These are phyloP conservation scores for Arabidopsis hybrid DNA, from an alignment of 441 rosid genomes.

Conservation along the genomic window DNA sequence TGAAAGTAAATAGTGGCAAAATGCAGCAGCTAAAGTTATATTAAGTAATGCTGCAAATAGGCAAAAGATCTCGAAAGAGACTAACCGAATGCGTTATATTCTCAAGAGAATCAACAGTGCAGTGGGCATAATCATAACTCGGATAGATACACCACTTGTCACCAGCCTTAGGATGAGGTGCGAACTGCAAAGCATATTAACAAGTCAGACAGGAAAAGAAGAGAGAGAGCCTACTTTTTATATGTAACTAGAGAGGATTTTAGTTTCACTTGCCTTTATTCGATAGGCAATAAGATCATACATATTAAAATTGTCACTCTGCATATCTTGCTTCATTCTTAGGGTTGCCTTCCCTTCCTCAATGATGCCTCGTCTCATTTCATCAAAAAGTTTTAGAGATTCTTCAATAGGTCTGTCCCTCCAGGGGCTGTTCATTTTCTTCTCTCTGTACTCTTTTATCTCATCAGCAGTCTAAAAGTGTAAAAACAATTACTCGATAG, in stretches of 20 bases:
- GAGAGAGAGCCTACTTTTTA: constrained; percentile 7
- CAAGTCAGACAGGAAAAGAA: constrained; percentile 36
- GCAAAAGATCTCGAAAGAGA: constrained; percentile 32
- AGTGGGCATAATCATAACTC: constrained; percentile 97
- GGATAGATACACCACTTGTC: constrained; percentile 99
- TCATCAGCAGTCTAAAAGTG: constrained; percentile 73
- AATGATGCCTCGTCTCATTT: constrained; percentile 82
- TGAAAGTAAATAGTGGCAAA: constrained; percentile 1
- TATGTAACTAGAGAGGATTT: constrained; percentile 25
- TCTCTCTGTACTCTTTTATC: constrained; percentile 88
- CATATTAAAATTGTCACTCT: constrained; percentile 93
- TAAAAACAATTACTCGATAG: background rate
- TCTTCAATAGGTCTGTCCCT: constrained; percentile 88
- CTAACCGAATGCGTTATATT: constrained; percentile 95
- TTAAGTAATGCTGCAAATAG: constrained; percentile 14
- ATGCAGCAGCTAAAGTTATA: background rate
- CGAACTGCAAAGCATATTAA: constrained; percentile 58
- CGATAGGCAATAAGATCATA: constrained; percentile 97
- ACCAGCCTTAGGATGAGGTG: constrained; percentile 98
- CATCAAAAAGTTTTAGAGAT: constrained; percentile 88
- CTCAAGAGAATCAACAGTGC: constrained; percentile 96
- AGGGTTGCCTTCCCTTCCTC: constrained; percentile 97
- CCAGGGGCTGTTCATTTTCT: constrained; percentile 97
- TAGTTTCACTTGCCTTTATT: constrained; percentile 75
- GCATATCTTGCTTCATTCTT: constrained; percentile 99